phyloP scores from a whole-genome alignment of 305 asterid genomes.

The Fraxinus sp. region DNA sequence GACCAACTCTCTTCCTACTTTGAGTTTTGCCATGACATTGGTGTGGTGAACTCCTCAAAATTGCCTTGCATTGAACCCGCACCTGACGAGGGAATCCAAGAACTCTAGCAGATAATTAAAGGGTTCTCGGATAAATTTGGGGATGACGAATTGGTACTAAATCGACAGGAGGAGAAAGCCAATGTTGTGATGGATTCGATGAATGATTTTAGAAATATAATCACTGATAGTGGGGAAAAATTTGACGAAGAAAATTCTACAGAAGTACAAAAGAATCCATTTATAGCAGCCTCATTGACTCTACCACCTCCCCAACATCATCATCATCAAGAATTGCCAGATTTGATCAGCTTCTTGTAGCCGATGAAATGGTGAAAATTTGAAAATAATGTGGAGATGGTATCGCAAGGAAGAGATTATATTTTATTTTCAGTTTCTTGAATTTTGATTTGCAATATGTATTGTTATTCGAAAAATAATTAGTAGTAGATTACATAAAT shows the following conservation, averaged over 20 bases:
- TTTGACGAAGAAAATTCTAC: conserved; percentile 55
- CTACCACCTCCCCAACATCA: conserved; percentile 2
- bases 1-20: conserved; percentile 54
- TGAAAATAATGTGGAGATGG: not conserved
- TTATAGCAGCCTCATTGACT: conserved; percentile 22
- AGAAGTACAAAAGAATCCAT: not conserved
- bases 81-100: conserved; percentile 54
- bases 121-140: conserved; percentile 19
- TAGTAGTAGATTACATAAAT: not conserved
- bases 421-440: not conserved
- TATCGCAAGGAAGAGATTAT: not conserved
- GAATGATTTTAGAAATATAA: conserved; percentile 33
- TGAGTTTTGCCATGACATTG: conserved; percentile 54
- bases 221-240: conserved; percentile 74
- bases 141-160: not conserved
- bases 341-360: conserved; percentile 51
- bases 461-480: not conserved
- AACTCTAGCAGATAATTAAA: conserved; percentile 51
- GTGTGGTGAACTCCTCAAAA: conserved; percentile 46
- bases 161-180: conserved; percentile 9
- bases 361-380: not conserved
- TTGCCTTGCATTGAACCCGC: conserved; percentile 50
- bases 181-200: conserved; percentile 23
- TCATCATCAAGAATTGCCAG: conserved; percentile 40
- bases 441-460: not conserved